phyloP scores from a whole-genome alignment of 2,329 filamentous ascomycete genomes.

The Fusarium tupiense region DNA sequence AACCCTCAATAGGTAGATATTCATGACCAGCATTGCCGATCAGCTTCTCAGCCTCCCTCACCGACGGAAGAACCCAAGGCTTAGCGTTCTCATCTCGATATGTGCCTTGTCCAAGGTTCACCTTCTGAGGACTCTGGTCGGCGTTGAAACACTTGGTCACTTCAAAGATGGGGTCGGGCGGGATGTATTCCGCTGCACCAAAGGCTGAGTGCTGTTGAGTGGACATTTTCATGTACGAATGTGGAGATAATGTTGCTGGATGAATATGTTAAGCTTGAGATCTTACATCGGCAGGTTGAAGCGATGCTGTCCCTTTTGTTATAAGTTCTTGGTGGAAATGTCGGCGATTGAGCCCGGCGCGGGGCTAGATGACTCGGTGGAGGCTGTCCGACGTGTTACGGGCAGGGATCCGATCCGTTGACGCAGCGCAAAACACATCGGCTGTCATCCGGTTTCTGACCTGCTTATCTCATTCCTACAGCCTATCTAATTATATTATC shows the following conservation, averaged over 20 bases:
- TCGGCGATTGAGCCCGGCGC: not conserved
- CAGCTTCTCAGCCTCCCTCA: conserved; percentile 39
- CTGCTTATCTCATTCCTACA: not conserved
- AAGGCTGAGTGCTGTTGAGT: conserved; percentile 27
- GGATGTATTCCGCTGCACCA: conserved; percentile 37
- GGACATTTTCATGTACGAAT: not conserved
- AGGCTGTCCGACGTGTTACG: not conserved
- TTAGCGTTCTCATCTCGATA: conserved; percentile 52
- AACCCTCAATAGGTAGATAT: conserved; percentile 51
- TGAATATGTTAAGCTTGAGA: no score
- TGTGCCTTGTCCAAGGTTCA: conserved; percentile 52
- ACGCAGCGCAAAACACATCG: not conserved
- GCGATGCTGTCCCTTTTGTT: not conserved
- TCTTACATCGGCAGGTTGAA: not conserved
- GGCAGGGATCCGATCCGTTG: not conserved
- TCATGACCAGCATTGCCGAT: conserved; percentile 46
- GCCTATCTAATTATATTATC: fast-evolving
- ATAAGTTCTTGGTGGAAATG: not conserved
- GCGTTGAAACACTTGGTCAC: conserved; percentile 47
- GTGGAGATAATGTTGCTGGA: not conserved
- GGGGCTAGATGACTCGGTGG: not conserved
- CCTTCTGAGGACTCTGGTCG: conserved; percentile 46
- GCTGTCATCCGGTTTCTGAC: not conserved
- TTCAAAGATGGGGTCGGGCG: conserved; percentile 49
- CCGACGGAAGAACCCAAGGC: conserved; percentile 53